phyloP scores from a whole-genome alignment of 2,329 filamentous ascomycete genomes.

The Penicillium freii region DNA sequence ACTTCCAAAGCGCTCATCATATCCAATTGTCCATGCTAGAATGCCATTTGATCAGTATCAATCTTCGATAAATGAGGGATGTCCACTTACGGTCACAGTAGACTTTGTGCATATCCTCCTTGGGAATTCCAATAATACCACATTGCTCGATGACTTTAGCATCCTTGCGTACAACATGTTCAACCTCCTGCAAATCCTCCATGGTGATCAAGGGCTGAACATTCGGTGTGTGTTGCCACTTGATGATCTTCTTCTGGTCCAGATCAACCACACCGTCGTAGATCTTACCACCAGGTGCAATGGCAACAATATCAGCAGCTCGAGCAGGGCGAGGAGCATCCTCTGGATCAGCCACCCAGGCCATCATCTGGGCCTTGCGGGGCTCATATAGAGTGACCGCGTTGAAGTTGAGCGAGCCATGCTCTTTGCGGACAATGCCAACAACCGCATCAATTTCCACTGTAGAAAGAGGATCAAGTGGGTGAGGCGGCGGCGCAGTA shows the following conservation, averaged over 20 bases:
- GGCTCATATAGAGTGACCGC: slow-evolving; percentile 82
- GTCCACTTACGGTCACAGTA: slow-evolving; percentile 74
- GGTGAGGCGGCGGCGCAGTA: slow-evolving; percentile 58
- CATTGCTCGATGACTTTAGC: slow-evolving; percentile 90
- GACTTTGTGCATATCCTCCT: slow-evolving; percentile 87
- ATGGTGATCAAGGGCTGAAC: slow-evolving; percentile 89
- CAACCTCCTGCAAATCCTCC: slow-evolving; percentile 81
- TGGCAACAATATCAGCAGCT: slow-evolving; percentile 78
- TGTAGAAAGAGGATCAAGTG: slow-evolving; percentile 72
- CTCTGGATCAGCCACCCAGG: slow-evolving; percentile 69
- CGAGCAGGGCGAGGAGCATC: slow-evolving; percentile 63
- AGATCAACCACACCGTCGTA: slow-evolving; percentile 81
- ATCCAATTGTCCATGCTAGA: slow-evolving; percentile 86
- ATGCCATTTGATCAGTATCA: slow-evolving; percentile 5
- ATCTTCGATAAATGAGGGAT: not conserved
- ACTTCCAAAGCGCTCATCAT: slow-evolving; percentile 83
- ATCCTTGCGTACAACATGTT: slow-evolving; percentile 71
- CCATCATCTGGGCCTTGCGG: slow-evolving; percentile 77
- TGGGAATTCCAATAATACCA: slow-evolving; percentile 73
- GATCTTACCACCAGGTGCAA: slow-evolving; percentile 73
- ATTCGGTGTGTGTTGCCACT: slow-evolving; percentile 72
- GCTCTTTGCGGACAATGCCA: slow-evolving; percentile 64
- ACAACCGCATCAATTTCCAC: slow-evolving; percentile 73
- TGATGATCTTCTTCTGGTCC: slow-evolving; percentile 61
- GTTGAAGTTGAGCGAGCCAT: slow-evolving; percentile 77